These are phyloP conservation scores for Nicotiana knightiana DNA, from an alignment of 257 asterid genomes.

Conservation along the genomic window DNA sequence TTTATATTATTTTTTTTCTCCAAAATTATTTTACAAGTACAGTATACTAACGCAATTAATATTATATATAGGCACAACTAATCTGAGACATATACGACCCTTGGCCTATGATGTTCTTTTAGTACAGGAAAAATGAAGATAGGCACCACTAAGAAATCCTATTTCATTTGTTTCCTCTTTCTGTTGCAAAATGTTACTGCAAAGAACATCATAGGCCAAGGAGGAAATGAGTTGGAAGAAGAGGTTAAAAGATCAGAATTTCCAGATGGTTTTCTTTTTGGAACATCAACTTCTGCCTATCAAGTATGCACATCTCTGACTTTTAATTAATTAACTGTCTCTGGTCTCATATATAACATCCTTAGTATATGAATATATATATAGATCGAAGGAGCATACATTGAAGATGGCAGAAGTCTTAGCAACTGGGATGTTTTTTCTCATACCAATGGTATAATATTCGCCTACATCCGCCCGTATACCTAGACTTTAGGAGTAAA, in stretches of 20 bases:
- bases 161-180: not conserved
- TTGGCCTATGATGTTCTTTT: too few relatives aligned
- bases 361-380: not conserved
- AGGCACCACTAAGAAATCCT: not conserved
- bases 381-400: slow-evolving; percentile 29
- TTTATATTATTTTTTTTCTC: too few relatives aligned
- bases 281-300: slow-evolving; percentile 15
- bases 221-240: not conserved
- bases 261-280: slow-evolving; percentile 10
- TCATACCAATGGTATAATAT: slow-evolving; percentile 6
- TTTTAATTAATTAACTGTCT: not conserved
- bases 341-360: not conserved
- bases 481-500: too few relatives aligned
- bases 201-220: not conserved
- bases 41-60: too few relatives aligned
- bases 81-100: too few relatives aligned
- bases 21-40: too few relatives aligned
- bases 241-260: slow-evolving; percentile 2
- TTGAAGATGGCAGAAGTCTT: slow-evolving; percentile 26
- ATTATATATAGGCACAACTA: too few relatives aligned
- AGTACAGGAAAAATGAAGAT: not conserved
- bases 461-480: too few relatives aligned
- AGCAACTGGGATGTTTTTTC: slow-evolving; percentile 23
- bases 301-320: not conserved
- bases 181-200: not conserved